Evolutionary conservation across 2,329 filamentous ascomycete genomes (phyloP).

Genomic region (Mollisiaceae sp.): DNA sequence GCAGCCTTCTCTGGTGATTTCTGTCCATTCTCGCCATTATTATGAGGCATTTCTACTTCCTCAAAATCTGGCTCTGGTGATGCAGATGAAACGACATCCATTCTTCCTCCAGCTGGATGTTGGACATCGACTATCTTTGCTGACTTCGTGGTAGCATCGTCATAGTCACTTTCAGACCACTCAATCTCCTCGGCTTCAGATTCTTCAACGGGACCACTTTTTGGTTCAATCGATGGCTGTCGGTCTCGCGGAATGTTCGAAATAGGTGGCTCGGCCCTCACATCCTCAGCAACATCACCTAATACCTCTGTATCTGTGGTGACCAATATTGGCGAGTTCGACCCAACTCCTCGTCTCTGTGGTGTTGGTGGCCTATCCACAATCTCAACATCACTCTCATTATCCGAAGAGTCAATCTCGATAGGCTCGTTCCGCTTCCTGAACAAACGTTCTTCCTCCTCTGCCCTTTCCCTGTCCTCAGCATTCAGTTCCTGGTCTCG

Average conservation of each 20-base stretch:
- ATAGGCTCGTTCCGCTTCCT: slow-evolving; percentile 58
- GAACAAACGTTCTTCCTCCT: slow-evolving; percentile 59
- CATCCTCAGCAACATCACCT: slow-evolving; percentile 41
- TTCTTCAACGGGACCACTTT: slow-evolving; percentile 12
- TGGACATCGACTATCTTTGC: slow-evolving; percentile 16
- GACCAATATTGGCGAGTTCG: not conserved
- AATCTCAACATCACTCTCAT: slow-evolving; percentile 60
- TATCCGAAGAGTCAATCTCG: slow-evolving; percentile 66
- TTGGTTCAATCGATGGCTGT: slow-evolving; percentile 14
- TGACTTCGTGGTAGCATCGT: slow-evolving; percentile 32
- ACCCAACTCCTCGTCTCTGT: not conserved
- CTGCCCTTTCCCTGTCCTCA: slow-evolving; percentile 61
- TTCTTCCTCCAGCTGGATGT: slow-evolving; percentile 8
- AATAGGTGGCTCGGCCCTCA: slow-evolving; percentile 37
- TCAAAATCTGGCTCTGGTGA: slow-evolving; percentile 57
- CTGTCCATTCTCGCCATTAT: not conserved
- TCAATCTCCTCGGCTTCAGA: slow-evolving; percentile 47
- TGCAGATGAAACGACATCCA: slow-evolving; percentile 40
- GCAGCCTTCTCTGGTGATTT: not conserved
- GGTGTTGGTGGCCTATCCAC: slow-evolving; percentile 52
- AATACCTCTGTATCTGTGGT: slow-evolving; percentile 18
- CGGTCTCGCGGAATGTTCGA: slow-evolving; percentile 38
- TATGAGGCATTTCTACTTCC: slow-evolving; percentile 45
- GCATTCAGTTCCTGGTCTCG: slow-evolving; percentile 66
- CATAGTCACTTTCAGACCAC: slow-evolving; percentile 59